Percentiles rank a stretch among this genome's conserved stretches.
These are phyloP conservation scores for Cerioporus squamosus DNA, from an alignment of 1,284 basidiomycete genomes.

Conservation along the genomic window DNA sequence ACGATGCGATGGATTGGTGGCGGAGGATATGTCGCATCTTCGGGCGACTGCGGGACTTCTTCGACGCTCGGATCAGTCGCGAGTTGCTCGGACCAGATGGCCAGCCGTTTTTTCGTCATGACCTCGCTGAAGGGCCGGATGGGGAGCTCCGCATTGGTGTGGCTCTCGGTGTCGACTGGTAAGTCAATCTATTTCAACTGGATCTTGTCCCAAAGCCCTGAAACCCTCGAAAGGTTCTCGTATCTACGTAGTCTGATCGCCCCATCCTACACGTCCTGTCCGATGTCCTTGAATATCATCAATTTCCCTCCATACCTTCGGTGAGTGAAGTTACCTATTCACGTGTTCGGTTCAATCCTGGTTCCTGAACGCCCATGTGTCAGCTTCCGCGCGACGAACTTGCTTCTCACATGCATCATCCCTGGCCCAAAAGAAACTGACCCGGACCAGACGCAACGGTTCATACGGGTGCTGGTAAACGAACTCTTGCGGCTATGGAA, in stretches of 20 bases:
- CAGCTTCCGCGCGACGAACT: constrained; percentile 37
- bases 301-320: constrained; percentile 33
- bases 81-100: constrained; percentile 24
- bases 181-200: not conserved
- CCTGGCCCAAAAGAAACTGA: constrained; percentile 42
- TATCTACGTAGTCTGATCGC: constrained; percentile 36
- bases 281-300: constrained; percentile 34
- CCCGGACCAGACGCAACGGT: constrained; percentile 35
- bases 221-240: constrained; percentile 33
- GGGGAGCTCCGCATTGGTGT: constrained; percentile 31
- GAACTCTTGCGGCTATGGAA: constrained; percentile 36
- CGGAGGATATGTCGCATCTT: constrained; percentile 6
- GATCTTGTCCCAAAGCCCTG: not conserved
- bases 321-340: constrained; percentile 11
- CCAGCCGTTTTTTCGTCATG: constrained; percentile 25
- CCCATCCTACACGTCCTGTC: constrained; percentile 38
- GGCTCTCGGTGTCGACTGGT: constrained; percentile 33
- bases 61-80: constrained; percentile 27
- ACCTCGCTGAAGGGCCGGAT: not conserved
- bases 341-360: not conserved
- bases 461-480: constrained; percentile 33
- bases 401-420: constrained; percentile 37
- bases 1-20: constrained; percentile 26
- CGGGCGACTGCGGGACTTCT: constrained; percentile 25
- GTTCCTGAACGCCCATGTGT: not conserved